Evolutionary conservation across 106 monocot species (phyloP).

Genomic region (Dendrobium huoshanense): DNA sequence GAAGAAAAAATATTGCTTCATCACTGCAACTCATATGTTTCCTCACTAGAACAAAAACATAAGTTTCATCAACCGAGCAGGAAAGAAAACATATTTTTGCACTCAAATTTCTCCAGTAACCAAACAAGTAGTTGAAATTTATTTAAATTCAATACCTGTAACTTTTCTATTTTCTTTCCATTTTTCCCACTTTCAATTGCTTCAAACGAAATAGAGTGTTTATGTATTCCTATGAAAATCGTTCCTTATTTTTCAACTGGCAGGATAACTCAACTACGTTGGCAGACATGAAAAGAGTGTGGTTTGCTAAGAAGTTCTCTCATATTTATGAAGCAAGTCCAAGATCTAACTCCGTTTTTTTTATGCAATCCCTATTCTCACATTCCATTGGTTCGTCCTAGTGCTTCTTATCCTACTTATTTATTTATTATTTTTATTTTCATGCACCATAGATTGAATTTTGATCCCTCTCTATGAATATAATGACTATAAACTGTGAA

Average conservation of each 20-base stretch:
- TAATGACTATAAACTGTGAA: background rate
- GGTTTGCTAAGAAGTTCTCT: slow-evolving; percentile 62
- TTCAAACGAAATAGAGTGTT: background rate
- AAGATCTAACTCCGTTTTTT: slow-evolving; percentile 33
- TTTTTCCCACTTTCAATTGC: background rate
- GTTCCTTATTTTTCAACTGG: slow-evolving; percentile 6
- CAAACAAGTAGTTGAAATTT: background rate
- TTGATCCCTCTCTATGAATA: background rate
- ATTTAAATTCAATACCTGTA: background rate
- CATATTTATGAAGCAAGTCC: slow-evolving; percentile 64
- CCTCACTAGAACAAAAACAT: background rate
- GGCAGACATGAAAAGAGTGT: slow-evolving; percentile 57
- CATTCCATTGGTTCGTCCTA: slow-evolving; percentile 44
- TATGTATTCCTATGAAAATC: background rate
- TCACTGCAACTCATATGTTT: background rate
- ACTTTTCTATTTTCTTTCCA: background rate
- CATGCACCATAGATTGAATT: background rate
- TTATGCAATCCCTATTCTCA: slow-evolving; percentile 74
- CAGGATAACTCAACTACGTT: slow-evolving; percentile 40
- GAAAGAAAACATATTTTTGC: background rate
- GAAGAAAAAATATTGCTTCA: background rate
- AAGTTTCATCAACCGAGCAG: background rate
- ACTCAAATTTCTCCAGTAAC: background rate
- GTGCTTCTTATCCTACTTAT: background rate
- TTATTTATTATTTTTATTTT: too few species aligned